Percentiles rank a stretch among this genome's conserved stretches.
Conservation (phyloP, 306 rosid genomes). For the Boehmeria nivea region DNA sequence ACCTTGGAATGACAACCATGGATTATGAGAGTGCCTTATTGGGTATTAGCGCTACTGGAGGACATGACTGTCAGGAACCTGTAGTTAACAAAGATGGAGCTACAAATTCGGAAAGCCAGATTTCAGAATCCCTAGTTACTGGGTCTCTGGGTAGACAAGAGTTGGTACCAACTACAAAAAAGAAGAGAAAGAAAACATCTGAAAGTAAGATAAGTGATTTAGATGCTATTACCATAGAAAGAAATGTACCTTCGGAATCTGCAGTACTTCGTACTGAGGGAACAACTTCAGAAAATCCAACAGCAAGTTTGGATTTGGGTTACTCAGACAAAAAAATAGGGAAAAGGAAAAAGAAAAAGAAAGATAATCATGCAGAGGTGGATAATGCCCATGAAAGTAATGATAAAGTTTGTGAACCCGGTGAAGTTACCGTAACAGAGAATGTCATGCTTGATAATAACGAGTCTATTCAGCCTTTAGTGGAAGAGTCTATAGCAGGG, state of each 20-base stretch:
- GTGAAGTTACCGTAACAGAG: conserved; percentile 18
- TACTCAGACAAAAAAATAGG: neutral
- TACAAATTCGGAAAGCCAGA: too few species aligned
- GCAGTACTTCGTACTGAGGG: neutral
- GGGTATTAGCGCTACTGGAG: too few species aligned
- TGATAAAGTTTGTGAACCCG: conserved; percentile 14
- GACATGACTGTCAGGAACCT: too few species aligned
- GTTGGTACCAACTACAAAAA: too few species aligned
- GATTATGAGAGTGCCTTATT: neutral
- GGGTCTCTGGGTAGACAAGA: too few species aligned
- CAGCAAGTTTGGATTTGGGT: neutral
- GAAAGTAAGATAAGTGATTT: too few species aligned
- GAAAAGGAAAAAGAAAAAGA: conserved; percentile 7
- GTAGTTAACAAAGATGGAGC: too few species aligned
- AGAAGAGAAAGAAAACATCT: too few species aligned
- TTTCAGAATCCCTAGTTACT: too few species aligned
- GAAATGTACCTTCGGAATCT: too few species aligned
- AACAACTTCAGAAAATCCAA: conserved; percentile 3
- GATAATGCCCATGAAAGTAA: conserved; percentile 8
- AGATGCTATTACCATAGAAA: too few species aligned
- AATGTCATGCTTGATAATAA: conserved; percentile 12
- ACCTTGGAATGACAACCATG: neutral
- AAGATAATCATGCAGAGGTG: neutral
- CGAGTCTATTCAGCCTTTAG: conserved; percentile 23
- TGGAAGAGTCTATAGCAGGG: conserved; percentile 7